A percentile compares a stretch with the other conserved stretches of the same genome.
These are phyloP conservation scores for Amphicarpaea edgeworthii DNA, from an alignment of 306 rosid species.

Conservation along the genomic window DNA sequence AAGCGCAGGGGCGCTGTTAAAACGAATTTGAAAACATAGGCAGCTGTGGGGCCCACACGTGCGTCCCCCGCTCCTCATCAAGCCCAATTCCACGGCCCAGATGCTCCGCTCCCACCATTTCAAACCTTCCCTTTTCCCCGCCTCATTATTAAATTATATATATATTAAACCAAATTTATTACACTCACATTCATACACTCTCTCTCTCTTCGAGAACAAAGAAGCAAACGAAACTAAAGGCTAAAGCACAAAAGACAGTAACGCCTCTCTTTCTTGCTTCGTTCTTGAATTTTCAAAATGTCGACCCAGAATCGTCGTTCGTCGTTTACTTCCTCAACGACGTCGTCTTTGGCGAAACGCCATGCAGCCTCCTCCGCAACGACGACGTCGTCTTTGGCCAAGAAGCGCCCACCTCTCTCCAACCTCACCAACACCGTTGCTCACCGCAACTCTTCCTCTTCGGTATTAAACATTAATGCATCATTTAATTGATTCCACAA, in stretches of 20 bases:
- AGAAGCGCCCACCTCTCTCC: constrained; percentile 87
- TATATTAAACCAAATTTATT: constrained; percentile 47
- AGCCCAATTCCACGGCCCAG: constrained; percentile 65
- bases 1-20: background rate
- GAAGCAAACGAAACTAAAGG: constrained; percentile 15
- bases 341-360: constrained; percentile 83
- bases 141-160: constrained; percentile 47
- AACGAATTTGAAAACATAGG: constrained; percentile 5
- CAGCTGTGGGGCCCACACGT: constrained; percentile 56
- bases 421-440: constrained; percentile 74
- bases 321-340: constrained; percentile 75
- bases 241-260: constrained; percentile 30
- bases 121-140: constrained; percentile 74
- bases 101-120: constrained; percentile 51
- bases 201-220: background rate
- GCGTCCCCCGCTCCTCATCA: constrained; percentile 66
- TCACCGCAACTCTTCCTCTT: constrained; percentile 49
- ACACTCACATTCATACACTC: constrained; percentile 36
- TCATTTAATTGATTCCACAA: background rate
- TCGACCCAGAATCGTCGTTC: constrained; percentile 78
- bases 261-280: constrained; percentile 11
- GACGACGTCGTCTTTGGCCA: constrained; percentile 50
- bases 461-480: constrained; percentile 52
- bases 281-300: constrained; percentile 55
- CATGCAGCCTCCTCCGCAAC: constrained; percentile 63